Percentiles rank a stretch among this genome's conserved stretches.
phyloP scores from a whole-genome alignment of 345 rosid species.

The Firmiana major region DNA sequence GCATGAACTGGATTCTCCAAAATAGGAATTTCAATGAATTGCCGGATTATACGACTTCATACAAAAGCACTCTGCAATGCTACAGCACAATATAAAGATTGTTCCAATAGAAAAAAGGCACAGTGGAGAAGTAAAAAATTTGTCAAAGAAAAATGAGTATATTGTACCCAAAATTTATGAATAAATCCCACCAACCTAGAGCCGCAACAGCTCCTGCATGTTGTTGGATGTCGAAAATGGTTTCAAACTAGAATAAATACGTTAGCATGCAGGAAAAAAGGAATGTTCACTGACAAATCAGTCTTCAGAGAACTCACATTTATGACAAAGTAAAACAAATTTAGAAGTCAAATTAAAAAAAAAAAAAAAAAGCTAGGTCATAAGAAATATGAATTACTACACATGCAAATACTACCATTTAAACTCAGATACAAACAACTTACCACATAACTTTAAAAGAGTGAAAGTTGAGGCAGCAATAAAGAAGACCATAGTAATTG shows the following conservation, averaged over 20 bases:
- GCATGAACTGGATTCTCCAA: constrained; percentile 57
- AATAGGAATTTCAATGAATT: constrained; percentile 60
- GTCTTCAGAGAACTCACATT: background rate
- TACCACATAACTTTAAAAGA: constrained; percentile 85
- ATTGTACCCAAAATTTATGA: constrained; percentile 76
- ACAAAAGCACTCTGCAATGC: constrained; percentile 91
- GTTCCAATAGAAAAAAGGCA: background rate
- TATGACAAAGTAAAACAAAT: background rate
- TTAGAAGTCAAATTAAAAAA: background rate
- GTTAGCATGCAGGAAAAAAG: background rate
- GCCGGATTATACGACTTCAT: constrained; percentile 85
- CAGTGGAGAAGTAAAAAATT: background rate
- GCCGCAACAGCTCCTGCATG: constrained; percentile 75
- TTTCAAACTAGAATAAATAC: background rate
- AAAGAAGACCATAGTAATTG: constrained; percentile 90
- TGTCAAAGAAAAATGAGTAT: constrained; percentile 10
- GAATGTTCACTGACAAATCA: background rate
- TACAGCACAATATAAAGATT: constrained; percentile 29
- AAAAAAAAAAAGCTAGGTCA: background rate
- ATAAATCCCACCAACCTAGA: constrained; percentile 95
- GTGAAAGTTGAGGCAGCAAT: constrained; percentile 85
- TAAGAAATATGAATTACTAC: background rate
- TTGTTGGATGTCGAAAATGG: background rate
- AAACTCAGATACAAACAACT: constrained; percentile 20
- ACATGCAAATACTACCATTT: background rate